Evolutionary conservation across 306 rosid species (phyloP).

Genomic region (Prunus mongolica): DNA sequence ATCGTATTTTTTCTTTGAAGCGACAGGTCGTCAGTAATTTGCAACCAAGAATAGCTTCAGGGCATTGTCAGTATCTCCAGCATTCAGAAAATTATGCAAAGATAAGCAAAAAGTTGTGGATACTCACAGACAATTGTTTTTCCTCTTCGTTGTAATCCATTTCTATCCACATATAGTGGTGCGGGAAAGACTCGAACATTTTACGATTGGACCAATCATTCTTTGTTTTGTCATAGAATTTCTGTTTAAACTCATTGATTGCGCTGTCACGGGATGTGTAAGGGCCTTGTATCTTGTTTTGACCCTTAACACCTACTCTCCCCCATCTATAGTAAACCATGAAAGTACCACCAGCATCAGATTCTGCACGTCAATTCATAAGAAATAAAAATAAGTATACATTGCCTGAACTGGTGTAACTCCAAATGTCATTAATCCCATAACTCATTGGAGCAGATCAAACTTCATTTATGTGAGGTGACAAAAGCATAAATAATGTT

Average conservation of each 20-base stretch:
- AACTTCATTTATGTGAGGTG: neutral
- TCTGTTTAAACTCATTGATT: constrained; percentile 58
- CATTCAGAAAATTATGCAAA: constrained; percentile 5
- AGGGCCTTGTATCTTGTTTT: constrained; percentile 67
- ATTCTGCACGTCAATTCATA: constrained; percentile 50
- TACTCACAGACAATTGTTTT: constrained; percentile 59
- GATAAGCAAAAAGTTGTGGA: constrained; percentile 15
- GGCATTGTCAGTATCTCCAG: constrained; percentile 1
- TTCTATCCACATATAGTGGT: constrained; percentile 76
- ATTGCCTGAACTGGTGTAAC: neutral
- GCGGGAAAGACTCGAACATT: constrained; percentile 50
- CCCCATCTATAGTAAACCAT: constrained; percentile 94
- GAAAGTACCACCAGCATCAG: constrained; percentile 64
- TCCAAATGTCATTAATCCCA: neutral
- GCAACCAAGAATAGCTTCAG: neutral
- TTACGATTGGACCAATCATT: constrained; percentile 69
- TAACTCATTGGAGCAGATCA: neutral
- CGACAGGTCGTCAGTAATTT: neutral
- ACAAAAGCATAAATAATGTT: neutral
- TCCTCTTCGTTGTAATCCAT: constrained; percentile 76
- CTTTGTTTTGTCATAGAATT: constrained; percentile 71
- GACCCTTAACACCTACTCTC: constrained; percentile 92
- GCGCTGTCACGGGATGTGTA: constrained; percentile 48
- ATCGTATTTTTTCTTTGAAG: neutral
- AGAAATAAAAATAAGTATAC: neutral